A percentile compares a stretch with the other conserved stretches of the same genome.
Conservation (phyloP, 2,329 filamentous ascomycete species). For the Xylaria sp. region DNA sequence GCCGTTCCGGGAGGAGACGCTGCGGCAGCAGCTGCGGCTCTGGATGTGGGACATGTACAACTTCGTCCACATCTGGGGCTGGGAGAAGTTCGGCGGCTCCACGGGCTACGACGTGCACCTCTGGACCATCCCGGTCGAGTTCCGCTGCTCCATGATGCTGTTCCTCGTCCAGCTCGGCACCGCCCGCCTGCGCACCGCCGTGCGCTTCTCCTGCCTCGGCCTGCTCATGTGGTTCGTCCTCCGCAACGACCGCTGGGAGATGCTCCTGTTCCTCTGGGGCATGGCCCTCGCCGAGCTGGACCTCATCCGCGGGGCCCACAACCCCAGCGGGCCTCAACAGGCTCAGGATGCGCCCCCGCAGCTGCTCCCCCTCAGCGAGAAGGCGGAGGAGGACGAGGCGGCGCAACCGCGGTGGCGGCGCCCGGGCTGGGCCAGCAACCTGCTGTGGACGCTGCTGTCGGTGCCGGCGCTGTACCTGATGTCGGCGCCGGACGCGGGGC, state of each 20-base stretch:
- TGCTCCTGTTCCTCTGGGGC: constrained; percentile 58
- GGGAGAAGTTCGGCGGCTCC: constrained; percentile 51
- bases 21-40: constrained; percentile 46
- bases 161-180: constrained; percentile 57
- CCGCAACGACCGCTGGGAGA: constrained; percentile 55
- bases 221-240: constrained; percentile 49
- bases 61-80: constrained; percentile 55
- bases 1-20: constrained; percentile 42
- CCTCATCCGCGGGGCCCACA: constrained; percentile 50
- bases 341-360: constrained; percentile 13
- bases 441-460: constrained; percentile 47
- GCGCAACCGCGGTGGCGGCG: constrained; percentile 1
- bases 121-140: constrained; percentile 67
- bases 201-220: constrained; percentile 48
- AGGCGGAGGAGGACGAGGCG: constrained; percentile 12
- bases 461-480: constrained; percentile 57
- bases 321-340: constrained; percentile 18
- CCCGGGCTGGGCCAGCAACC: constrained; percentile 4
- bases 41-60: constrained; percentile 53
- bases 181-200: constrained; percentile 47
- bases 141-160: constrained; percentile 59
- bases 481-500: constrained; percentile 47
- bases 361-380: constrained; percentile 30
- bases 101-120: constrained; percentile 60
- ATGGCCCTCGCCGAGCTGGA: constrained; percentile 60